Base-by-base conservation (phyloP, 2,329 filamentous ascomycete genomes). In the Clarireedia paspali region DNA sequence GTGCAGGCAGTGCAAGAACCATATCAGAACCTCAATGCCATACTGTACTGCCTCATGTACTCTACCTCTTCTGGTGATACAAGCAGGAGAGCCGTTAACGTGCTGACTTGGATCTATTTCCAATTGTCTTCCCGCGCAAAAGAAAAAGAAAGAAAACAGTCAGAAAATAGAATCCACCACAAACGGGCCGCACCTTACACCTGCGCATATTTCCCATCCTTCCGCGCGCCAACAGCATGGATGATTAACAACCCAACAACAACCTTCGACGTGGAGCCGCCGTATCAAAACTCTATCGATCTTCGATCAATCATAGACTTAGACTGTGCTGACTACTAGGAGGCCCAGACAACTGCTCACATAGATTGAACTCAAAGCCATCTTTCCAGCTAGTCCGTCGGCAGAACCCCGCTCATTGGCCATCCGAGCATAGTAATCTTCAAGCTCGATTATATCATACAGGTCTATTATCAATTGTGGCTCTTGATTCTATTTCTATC, bases 221-320 rank as follows among this genome's bases (percentile, higher is more conserved):
- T 53, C 50, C 50, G 50, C 50, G 50, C 50, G 50, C 20, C 42
- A 53, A 53, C 30, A 38, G 38, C 50, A 53, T 44, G 50, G 42
- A 15, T 47, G 30, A 48, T 44, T 26, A 12, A 26, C n/a, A 38
- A 38, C 26, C 42, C 30, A 44, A 12, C 15, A 15, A 53, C 27
- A 47, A 30, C 30, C 30, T 53, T 47, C 20, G 20, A 26, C 47
- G 30, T 48, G 42, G 50, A 53, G 50, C 14, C 42, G 42, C 50
- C 20, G 4, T 17, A n/a, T 53, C 50, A 45, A 47, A 23, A 39
- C 27, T 20, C 30, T 39, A 24, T 20, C 42, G 14, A 12, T 26
- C 23, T 12, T 12, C 15, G 5, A 6, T 17, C 27, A 38, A 26
- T 17, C 17, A 10, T 34, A 34, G 30, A 34, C 30, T 12, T 34